phyloP scores from a whole-genome alignment of 2,329 filamentous ascomycete species.

The Ceratocystis ficicola region DNA sequence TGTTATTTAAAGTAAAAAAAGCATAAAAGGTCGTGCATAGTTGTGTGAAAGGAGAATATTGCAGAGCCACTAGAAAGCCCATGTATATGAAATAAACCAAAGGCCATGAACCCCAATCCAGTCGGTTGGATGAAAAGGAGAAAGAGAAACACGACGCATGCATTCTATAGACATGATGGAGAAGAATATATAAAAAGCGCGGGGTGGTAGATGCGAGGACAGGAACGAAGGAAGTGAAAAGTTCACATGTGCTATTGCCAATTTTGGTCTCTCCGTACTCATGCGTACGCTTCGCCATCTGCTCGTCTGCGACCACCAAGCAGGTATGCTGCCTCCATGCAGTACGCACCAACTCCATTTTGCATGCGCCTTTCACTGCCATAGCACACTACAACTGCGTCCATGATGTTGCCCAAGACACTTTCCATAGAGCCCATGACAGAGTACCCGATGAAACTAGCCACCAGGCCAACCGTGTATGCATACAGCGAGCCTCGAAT shows the following conservation, averaged over 20 bases:
- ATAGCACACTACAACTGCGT: constrained; percentile 86
- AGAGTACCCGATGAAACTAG: constrained; percentile 89
- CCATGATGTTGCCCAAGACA: constrained; percentile 73
- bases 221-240: not conserved
- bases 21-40: not conserved
- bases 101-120: not conserved
- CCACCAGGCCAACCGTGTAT: constrained; percentile 84
- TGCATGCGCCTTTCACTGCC: constrained; percentile 69
- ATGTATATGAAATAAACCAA: not conserved
- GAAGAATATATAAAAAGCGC: too few species aligned
- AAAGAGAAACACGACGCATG: not conserved
- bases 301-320: constrained; percentile 47
- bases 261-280: not conserved
- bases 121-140: not conserved
- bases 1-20: not conserved
- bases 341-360: constrained; percentile 62
- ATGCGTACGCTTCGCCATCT: constrained; percentile 17
- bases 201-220: not conserved
- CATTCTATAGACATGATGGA: constrained; percentile 10
- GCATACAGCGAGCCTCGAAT: constrained; percentile 78
- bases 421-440: constrained; percentile 85
- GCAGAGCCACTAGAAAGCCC: not conserved
- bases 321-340: constrained; percentile 77
- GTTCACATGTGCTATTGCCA: not conserved
- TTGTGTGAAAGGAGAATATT: not conserved